Percentiles rank a stretch among this genome's conserved stretches.
These are phyloP conservation scores for Quercus cerris DNA, from an alignment of 306 rosid genomes.

Conservation along the genomic window DNA sequence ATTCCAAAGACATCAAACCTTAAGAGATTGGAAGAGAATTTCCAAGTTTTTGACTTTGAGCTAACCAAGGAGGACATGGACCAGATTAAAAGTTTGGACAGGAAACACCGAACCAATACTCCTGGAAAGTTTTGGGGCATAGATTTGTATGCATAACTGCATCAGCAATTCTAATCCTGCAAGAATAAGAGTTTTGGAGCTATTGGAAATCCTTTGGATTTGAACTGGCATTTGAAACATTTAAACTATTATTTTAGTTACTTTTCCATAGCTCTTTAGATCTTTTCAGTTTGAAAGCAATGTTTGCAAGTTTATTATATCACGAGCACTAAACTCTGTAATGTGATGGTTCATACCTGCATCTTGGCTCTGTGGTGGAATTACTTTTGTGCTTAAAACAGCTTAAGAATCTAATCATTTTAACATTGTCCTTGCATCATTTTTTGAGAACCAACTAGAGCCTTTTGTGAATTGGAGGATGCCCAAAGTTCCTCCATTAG, in stretches of 20 bases:
- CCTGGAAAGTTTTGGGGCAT: conserved; percentile 85
- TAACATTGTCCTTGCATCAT: no score
- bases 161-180: neutral
- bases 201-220: neutral
- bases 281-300: neutral
- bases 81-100: conserved; percentile 54
- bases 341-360: neutral
- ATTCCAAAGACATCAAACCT: conserved; percentile 81
- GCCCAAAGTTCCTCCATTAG: neutral
- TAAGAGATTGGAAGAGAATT: conserved; percentile 79
- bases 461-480: neutral
- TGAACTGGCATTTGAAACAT: neutral
- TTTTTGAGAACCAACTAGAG: neutral
- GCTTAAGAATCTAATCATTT: no score
- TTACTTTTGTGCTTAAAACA: no score
- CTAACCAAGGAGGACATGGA: conserved; percentile 64
- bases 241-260: neutral
- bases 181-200: neutral
- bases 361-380: neutral
- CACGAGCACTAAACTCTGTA: neutral
- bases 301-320: neutral
- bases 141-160: conserved; percentile 64
- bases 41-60: conserved; percentile 66
- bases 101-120: conserved; percentile 61
- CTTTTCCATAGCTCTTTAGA: neutral